Evolutionary conservation across 1,139 yeast species (phyloP).

Genomic region (Saccharomyces hybrid): DNA sequence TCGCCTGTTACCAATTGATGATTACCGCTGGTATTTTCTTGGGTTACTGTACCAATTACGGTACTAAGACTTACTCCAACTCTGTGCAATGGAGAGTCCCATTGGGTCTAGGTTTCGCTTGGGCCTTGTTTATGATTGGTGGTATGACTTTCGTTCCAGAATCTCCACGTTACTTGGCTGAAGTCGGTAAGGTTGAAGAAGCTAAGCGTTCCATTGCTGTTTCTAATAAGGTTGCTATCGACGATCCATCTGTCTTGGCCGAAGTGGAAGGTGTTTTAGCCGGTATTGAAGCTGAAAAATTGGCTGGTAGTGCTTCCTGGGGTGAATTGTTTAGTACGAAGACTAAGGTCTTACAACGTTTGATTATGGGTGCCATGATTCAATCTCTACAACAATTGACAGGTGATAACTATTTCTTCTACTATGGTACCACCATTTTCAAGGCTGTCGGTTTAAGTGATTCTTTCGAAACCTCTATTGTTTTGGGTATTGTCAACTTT

Average conservation of each 20-base stretch:
- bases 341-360: conserved; percentile 32
- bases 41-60: conserved; percentile 42
- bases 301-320: conserved; percentile 59
- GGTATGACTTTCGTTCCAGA: conserved; percentile 68
- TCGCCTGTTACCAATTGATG: conserved; percentile 55
- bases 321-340: conserved; percentile 51
- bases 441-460: too few species aligned
- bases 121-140: conserved; percentile 35
- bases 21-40: conserved; percentile 41
- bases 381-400: too few species aligned
- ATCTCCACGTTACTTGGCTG: conserved; percentile 62
- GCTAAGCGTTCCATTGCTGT: conserved; percentile 48
- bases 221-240: conserved; percentile 47
- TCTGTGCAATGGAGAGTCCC: conserved; percentile 57
- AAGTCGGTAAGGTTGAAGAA: conserved; percentile 43
- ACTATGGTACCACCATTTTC: too few species aligned
- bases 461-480: too few species aligned
- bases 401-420: too few species aligned
- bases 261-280: conserved; percentile 55
- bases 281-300: conserved; percentile 52
- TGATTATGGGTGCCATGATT: conserved; percentile 43
- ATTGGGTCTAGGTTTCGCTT: conserved; percentile 42
- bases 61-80: conserved; percentile 39
- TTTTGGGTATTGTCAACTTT: conserved; percentile 53
- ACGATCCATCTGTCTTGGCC: conserved; percentile 47